phyloP scores from a whole-genome alignment of 73 alveolate species.

The Vitrella brassicaformis region DNA sequence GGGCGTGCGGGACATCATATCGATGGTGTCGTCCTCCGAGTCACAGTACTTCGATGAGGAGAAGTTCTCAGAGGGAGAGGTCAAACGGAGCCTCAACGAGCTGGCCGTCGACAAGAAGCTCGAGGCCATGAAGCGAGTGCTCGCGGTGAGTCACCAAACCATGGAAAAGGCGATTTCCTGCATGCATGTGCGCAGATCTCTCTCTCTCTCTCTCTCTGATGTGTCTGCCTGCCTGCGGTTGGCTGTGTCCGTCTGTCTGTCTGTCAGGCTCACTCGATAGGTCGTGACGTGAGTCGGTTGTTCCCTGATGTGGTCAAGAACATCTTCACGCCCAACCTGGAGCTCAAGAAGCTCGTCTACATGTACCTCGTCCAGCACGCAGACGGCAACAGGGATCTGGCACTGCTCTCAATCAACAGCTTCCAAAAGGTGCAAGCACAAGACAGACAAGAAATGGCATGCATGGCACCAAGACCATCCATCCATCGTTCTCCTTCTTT shows the following conservation, averaged over 20 bases:
- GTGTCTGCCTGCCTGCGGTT: too few species aligned
- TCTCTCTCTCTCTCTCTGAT: neutral
- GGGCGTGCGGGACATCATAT: neutral
- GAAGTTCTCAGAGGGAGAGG: neutral
- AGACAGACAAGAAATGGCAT: too few species aligned
- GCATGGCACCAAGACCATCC: too few species aligned
- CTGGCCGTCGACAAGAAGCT: neutral
- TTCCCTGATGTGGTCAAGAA: conserved; percentile 42
- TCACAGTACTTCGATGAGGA: neutral
- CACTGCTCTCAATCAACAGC: neutral
- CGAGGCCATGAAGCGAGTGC: neutral
- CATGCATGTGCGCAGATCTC: too few species aligned
- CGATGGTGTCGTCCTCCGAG: neutral
- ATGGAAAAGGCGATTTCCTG: too few species aligned
- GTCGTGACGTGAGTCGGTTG: conserved; percentile 41
- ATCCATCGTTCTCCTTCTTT: too few species aligned
- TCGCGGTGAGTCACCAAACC: neutral
- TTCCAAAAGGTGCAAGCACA: too few species aligned
- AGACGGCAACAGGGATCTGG: too few species aligned
- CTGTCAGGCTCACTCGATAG: conserved; percentile 16
- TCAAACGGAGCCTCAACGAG: neutral
- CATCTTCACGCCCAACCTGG: conserved; percentile 30
- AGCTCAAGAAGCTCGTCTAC: neutral
- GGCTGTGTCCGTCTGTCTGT: too few species aligned
- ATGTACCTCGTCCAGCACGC: neutral